Evolutionary conservation across 1,139 yeast genomes (phyloP), one percentile per base, ranked within the genome.

Genomic region (Pichia sp.): DNA sequence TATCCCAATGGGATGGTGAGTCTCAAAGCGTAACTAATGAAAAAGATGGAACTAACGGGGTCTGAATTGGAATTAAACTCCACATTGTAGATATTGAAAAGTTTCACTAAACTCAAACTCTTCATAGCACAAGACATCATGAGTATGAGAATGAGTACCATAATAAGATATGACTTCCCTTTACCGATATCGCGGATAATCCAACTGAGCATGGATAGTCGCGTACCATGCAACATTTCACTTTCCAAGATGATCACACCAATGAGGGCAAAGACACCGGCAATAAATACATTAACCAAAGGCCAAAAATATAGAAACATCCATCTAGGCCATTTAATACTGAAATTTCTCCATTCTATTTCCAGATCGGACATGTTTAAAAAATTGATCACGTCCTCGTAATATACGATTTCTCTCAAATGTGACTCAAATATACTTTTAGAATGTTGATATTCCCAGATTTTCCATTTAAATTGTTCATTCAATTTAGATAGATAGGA

Each of bases 1-100:
- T 82, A 85, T 24, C 85, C 75, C 45, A 85, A 64, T 4, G 95
- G 95, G 12, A 85, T 78, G 1, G 94, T 82, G 53, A 85, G 64
- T 46, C 95, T 74, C 37, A 91, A 84, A 23, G 84, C 77, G 51
- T 85, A 85, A 51, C 84, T 81, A 19, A 88, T 77, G 56, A 82
- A 85, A 56, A 84, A 85, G 31, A 85, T 67, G 24, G 82, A 69
- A 22, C 86, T 77, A 1, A 83, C 81, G 0, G 85, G 81, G 51
- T 82, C 91, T 0, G 91, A 78, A 38, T 77, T 72, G 38, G 62
- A 58, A 37, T 67, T 66, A 24, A 67, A 72, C 24, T 83, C 88
- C 46, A 85, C 65, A 44, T 83, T 88, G 53, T 84, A 85, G 58
- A 79, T 69, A 53, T 81, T 80, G 66, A 85, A 85, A 11, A 85